phyloP scores from a whole-genome alignment of 2,329 filamentous ascomycete species.

The Nectriaceae sp. region DNA sequence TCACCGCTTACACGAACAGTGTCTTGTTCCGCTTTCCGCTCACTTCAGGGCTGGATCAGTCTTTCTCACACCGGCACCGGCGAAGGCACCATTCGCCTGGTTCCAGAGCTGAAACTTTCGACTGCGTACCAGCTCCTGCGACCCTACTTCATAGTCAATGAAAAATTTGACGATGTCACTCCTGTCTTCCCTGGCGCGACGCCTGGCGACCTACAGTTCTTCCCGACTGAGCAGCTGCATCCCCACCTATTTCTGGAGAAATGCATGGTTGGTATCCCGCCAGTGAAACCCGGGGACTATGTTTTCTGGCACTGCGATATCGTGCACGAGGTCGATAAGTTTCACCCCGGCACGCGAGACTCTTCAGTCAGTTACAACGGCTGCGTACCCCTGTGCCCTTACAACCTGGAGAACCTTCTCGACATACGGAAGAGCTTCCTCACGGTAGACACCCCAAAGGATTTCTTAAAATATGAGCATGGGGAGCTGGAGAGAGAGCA shows the following conservation, averaged over 20 bases:
- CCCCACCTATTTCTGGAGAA: conserved; percentile 64
- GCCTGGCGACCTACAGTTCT: conserved; percentile 67
- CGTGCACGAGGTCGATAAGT: conserved; percentile 76
- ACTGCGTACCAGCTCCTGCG: conserved; percentile 76
- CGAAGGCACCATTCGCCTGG: conserved; percentile 76
- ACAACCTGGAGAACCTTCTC: conserved; percentile 66
- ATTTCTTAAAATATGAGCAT: conserved; percentile 55
- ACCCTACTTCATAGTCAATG: conserved; percentile 69
- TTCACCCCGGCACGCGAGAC: conserved; percentile 67
- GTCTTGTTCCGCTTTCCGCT: conserved; percentile 75
- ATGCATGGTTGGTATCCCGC: conserved; percentile 66
- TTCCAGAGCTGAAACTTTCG: conserved; percentile 69
- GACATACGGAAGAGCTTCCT: conserved; percentile 67
- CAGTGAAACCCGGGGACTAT: conserved; percentile 68
- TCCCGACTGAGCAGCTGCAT: conserved; percentile 57
- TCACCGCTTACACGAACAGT: no score
- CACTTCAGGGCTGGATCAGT: conserved; percentile 81
- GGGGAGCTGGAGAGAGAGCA: conserved; percentile 63
- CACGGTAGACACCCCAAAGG: conserved; percentile 60
- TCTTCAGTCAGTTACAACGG: conserved; percentile 80
- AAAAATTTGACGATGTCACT: conserved; percentile 24
- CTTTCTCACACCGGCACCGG: conserved; percentile 68
- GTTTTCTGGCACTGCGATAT: conserved; percentile 76
- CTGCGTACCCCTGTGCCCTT: conserved; percentile 71
- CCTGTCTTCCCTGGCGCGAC: conserved; percentile 65